Conservation (phyloP, 208 protist species). For the Histomonas meleagridis region DNA sequence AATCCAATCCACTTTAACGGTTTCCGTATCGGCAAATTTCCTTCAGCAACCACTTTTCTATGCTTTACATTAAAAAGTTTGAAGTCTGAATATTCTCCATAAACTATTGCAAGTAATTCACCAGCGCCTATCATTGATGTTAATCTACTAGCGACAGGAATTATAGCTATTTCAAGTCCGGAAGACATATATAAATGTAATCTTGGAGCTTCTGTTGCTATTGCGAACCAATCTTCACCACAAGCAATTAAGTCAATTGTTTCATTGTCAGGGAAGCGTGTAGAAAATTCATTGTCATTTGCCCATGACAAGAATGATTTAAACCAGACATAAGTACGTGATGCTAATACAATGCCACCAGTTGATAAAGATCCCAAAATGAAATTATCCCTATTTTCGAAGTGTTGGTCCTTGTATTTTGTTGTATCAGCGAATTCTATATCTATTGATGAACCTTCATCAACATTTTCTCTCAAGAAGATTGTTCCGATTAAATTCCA, state of each 20-base stretch:
- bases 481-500: neutral
- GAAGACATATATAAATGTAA: neutral
- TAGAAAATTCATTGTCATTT: neutral
- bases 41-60: neutral
- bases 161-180: neutral
- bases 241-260: neutral
- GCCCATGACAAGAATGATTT: neutral
- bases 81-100: neutral
- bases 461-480: neutral
- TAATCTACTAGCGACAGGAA: neutral
- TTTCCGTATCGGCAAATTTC: neutral
- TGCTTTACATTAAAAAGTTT: neutral
- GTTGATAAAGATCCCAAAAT: neutral
- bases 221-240: neutral
- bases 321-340: neutral
- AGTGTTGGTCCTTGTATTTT: neutral
- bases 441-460: conserved; percentile 3
- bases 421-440: neutral
- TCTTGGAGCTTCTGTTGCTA: neutral
- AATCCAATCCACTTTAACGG: neutral
- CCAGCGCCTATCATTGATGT: neutral
- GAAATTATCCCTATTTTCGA: neutral
- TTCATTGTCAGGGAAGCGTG: neutral
- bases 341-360: neutral
- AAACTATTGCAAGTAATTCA: neutral